A percentile compares a stretch with the other conserved stretches of the same genome.
phyloP scores from a whole-genome alignment of 176 grass and related monocot species.

The Carex kokanica region DNA sequence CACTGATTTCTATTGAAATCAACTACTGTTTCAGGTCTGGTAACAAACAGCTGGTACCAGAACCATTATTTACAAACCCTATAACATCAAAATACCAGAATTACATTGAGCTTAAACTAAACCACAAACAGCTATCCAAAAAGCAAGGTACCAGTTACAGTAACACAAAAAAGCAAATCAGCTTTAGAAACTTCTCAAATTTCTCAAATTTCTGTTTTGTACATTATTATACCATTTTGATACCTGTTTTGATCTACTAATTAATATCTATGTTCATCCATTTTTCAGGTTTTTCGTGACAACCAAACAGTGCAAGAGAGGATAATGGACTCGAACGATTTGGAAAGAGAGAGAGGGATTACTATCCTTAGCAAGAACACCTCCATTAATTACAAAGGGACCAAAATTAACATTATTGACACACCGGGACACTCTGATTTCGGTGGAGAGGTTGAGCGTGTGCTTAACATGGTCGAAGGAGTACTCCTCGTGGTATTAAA shows the following conservation, averaged over 20 bases:
- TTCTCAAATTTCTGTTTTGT: too few relatives aligned
- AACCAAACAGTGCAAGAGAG: conserved; percentile 95
- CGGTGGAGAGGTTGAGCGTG: conserved; percentile 92
- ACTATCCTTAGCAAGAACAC: conserved; percentile 99
- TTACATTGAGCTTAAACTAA: too few relatives aligned
- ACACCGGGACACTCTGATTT: conserved; percentile 98
- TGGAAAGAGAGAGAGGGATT: conserved; percentile 95
- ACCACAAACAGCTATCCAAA: too few relatives aligned
- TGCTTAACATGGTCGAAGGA: conserved; percentile 99
- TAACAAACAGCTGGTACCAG: too few relatives aligned
- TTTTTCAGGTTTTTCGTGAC: conserved; percentile 76
- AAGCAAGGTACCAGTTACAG: too few relatives aligned
- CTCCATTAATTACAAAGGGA: conserved; percentile 94
- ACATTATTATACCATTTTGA: conserved; percentile 10
- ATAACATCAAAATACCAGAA: too few relatives aligned
- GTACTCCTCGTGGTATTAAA: conserved; percentile 92
- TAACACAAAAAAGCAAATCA: too few relatives aligned
- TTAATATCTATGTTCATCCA: background rate
- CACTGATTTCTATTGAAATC: too few relatives aligned
- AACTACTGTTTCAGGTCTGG: too few relatives aligned
- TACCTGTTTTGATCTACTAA: conserved; percentile 12
- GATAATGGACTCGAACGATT: conserved; percentile 99
- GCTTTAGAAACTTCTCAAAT: too few relatives aligned
- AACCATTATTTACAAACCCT: too few relatives aligned
- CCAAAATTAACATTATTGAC: conserved; percentile 98